Evolutionary conservation across 106 monocot species (phyloP).

Genomic region (Allium fistulosum): DNA sequence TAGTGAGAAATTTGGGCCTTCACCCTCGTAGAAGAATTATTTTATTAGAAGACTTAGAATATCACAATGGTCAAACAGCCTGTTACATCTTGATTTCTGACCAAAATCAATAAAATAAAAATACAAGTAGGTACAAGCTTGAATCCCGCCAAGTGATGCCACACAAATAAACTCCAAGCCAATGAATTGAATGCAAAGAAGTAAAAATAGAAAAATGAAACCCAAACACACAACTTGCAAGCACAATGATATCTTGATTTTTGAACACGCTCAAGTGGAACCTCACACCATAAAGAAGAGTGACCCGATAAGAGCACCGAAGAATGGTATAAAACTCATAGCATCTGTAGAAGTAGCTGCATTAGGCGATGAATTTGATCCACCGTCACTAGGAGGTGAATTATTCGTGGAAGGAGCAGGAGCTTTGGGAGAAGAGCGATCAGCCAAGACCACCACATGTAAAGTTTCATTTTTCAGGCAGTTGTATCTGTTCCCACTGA

Average conservation of each 20-base stretch:
- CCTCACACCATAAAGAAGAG: constrained; percentile 8
- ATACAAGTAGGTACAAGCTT: background rate
- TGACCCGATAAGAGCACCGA: constrained; percentile 14
- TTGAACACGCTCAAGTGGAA: background rate
- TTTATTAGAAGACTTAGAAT: too few relatives aligned
- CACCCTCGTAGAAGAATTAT: too few relatives aligned
- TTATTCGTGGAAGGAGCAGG: constrained; percentile 11
- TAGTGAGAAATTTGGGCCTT: too few relatives aligned
- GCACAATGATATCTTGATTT: background rate
- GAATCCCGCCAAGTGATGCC: background rate
- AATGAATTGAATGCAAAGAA: background rate
- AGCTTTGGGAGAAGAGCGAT: constrained; percentile 1
- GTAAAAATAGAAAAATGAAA: background rate
- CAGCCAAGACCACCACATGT: constrained; percentile 17
- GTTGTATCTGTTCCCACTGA: constrained; percentile 43
- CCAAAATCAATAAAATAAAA: background rate
- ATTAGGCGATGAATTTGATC: constrained; percentile 1
- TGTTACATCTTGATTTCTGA: background rate
- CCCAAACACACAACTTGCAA: background rate
- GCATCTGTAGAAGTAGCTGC: constrained; percentile 7
- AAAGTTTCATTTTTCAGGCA: constrained; percentile 33
- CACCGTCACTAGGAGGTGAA: constrained; percentile 5
- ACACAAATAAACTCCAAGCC: background rate
- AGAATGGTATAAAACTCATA: constrained; percentile 14
- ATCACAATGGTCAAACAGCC: too few relatives aligned